Percentiles rank a stretch among this genome's conserved stretches.
Evolutionary conservation across 208 protist species (phyloP).

Genomic region (Leishmania tropica): DNA sequence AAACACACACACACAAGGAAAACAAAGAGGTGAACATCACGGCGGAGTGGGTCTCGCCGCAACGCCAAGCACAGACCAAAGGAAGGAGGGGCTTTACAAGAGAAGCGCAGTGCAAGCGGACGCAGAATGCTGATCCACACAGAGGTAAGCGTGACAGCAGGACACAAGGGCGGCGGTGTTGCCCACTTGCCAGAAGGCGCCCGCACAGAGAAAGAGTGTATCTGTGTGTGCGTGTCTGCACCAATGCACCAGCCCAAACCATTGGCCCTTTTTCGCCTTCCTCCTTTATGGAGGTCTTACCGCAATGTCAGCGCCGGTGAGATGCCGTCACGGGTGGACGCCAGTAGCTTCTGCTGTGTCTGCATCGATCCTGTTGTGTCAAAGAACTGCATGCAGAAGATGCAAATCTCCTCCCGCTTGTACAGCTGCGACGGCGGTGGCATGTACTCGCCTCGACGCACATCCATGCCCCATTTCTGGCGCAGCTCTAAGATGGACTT

Average conservation of each 20-base stretch:
- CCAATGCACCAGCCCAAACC: not conserved
- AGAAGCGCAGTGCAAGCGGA: not conserved
- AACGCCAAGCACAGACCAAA: not conserved
- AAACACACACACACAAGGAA: not conserved
- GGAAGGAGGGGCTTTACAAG: not conserved
- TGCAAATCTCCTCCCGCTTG: slow-evolving; percentile 91
- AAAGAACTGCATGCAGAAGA: slow-evolving; percentile 96
- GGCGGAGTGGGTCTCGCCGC: not conserved
- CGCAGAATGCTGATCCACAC: not conserved
- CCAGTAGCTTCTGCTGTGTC: slow-evolving; percentile 87
- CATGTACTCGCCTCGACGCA: slow-evolving; percentile 82
- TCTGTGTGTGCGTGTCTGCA: not conserved
- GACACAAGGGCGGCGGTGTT: not conserved
- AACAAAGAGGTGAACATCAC: not conserved
- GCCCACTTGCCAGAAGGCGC: not conserved
- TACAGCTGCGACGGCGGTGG: slow-evolving; percentile 92
- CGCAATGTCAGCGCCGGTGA: slow-evolving; percentile 76
- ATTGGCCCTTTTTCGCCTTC: not conserved
- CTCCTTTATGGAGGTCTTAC: slow-evolving; percentile 21
- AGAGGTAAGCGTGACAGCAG: not conserved
- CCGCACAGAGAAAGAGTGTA: not conserved
- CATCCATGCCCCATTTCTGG: slow-evolving; percentile 88
- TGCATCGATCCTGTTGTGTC: slow-evolving; percentile 85
- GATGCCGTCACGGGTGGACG: slow-evolving; percentile 87
- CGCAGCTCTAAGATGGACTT: slow-evolving; percentile 93